Evolutionary conservation across 2,329 filamentous ascomycete genomes (phyloP), one percentile per base, ranked within the genome.

Genomic region (Arthroderma sp.): DNA sequence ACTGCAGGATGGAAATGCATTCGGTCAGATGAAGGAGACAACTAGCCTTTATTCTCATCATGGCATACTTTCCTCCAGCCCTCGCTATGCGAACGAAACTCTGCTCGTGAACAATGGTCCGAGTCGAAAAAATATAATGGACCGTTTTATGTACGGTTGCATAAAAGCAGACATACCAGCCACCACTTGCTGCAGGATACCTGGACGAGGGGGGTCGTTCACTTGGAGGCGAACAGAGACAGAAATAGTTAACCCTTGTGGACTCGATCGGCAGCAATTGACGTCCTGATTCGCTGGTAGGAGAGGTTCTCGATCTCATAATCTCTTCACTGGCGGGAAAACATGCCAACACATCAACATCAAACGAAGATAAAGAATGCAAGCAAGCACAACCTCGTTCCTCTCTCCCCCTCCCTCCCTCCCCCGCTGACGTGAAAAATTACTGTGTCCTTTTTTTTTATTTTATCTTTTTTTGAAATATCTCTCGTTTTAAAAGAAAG

Each of bases 321-420:
- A 74, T 72, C 71, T 71, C 77, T 80, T 74, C 79, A 88, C 81
- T 89, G 84, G 84, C 76, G 76, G 78, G 73, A 74, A 81, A 73
- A 73, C 71, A 80, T 81, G 85, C 85, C 86, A 93, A 74, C 85
- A 83, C 86, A 93, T 87, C 85, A 64, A 53, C 47, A 51, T 48
- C 54, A 46, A 49, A 53, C 50, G 47, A 48, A 29, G 40, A 37
- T 36, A 48, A 40, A 46, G 43, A 48, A 38, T 36, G 36, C 38
- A 37, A 47, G 40, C 38, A 38, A 46, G 40, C 43, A 10, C 22
- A 15, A 38, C 29, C 22, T 28, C 27, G 37, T 6, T 38, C 22
- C 11, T 27, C 11, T 38, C 37, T 8, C 6, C n/a, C 36, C 36
- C n/a, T 37, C 36, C n/a, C 6, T 37, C 36, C 27, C 36, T 22